A percentile compares a stretch with the other conserved stretches of the same genome.
phyloP scores from a whole-genome alignment of 2,329 filamentous ascomycete genomes.

The Bipolaris bicolor region DNA sequence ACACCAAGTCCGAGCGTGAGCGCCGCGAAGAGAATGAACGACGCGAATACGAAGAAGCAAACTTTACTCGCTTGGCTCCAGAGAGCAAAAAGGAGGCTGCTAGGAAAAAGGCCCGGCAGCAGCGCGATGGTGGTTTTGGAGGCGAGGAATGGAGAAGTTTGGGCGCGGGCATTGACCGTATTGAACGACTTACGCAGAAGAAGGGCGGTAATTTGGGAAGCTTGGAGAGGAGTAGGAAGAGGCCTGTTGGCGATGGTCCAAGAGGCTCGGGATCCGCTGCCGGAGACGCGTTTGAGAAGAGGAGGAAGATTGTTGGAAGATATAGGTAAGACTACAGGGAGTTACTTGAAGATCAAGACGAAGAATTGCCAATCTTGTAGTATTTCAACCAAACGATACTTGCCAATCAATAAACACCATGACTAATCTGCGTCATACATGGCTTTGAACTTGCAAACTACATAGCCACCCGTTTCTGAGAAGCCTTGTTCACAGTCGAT shows the following conservation, averaged over 20 bases:
- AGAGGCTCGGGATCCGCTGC: slow-evolving; percentile 69
- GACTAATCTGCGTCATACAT: background rate
- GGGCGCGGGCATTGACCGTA: slow-evolving; percentile 83
- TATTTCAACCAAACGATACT: background rate
- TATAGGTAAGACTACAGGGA: slow-evolving; percentile 21
- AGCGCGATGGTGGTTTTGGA: slow-evolving; percentile 67
- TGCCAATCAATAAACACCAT: background rate
- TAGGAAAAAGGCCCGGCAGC: slow-evolving; percentile 60
- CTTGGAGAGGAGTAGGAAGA: slow-evolving; percentile 86
- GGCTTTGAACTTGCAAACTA: background rate
- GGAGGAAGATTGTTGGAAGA: slow-evolving; percentile 45
- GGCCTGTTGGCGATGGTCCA: slow-evolving; percentile 73
- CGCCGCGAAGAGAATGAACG: slow-evolving; percentile 79
- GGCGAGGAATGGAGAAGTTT: slow-evolving; percentile 93
- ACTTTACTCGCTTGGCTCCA: slow-evolving; percentile 85
- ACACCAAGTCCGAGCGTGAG: slow-evolving; percentile 77
- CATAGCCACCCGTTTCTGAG: background rate
- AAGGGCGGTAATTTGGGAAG: slow-evolving; percentile 61
- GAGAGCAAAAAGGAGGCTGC: slow-evolving; percentile 85
- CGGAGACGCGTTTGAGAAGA: slow-evolving; percentile 71
- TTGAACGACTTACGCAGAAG: slow-evolving; percentile 78
- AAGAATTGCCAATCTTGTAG: background rate
- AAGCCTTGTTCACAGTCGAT: background rate
- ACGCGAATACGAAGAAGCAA: slow-evolving; percentile 86
- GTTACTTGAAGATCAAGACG: background rate